Conservation (phyloP, 129 eudicot genomes). For the Flaveria trinervia region DNA sequence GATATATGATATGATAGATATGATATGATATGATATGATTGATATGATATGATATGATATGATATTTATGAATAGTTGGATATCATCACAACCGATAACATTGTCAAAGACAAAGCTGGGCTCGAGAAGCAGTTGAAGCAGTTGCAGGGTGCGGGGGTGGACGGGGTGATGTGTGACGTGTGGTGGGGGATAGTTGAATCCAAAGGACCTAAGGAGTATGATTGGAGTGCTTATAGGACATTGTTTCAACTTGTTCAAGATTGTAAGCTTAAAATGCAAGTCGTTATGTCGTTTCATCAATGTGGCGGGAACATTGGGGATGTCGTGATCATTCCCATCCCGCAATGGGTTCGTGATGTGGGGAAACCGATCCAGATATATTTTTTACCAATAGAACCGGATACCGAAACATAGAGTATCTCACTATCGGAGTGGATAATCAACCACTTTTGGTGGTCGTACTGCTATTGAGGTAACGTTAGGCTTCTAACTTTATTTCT, state of each 20-base stretch:
- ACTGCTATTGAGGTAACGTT: slow-evolving; percentile 72
- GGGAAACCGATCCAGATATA: slow-evolving; percentile 66
- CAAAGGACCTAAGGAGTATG: slow-evolving; percentile 74
- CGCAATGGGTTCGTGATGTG: slow-evolving; percentile 72
- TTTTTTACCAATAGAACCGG: slow-evolving; percentile 69
- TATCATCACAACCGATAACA: slow-evolving; percentile 55
- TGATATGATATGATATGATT: too few relatives aligned
- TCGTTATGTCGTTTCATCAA: slow-evolving; percentile 96
- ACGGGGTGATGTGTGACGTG: slow-evolving; percentile 95
- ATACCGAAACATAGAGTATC: slow-evolving; percentile 58
- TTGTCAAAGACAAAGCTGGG: slow-evolving; percentile 47
- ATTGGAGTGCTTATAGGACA: slow-evolving; percentile 72
- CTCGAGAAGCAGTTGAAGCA: slow-evolving; percentile 63
- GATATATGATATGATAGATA: too few relatives aligned
- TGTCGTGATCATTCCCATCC: slow-evolving; percentile 71
- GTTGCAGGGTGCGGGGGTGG: slow-evolving; percentile 66
- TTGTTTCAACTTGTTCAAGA: slow-evolving; percentile 70
- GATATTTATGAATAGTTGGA: slow-evolving; percentile 49
- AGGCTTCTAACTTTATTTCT: background rate
- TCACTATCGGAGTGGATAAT: slow-evolving; percentile 75
- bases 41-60: background rate
- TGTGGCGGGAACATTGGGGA: slow-evolving; percentile 96
- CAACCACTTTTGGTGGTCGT: slow-evolving; percentile 70
- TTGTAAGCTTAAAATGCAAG: slow-evolving; percentile 68
- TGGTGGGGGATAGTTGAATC: slow-evolving; percentile 97